These are phyloP conservation scores for Scheffersomyces stambukii DNA, from an alignment of 1,139 yeast species.

Conservation along the genomic window DNA sequence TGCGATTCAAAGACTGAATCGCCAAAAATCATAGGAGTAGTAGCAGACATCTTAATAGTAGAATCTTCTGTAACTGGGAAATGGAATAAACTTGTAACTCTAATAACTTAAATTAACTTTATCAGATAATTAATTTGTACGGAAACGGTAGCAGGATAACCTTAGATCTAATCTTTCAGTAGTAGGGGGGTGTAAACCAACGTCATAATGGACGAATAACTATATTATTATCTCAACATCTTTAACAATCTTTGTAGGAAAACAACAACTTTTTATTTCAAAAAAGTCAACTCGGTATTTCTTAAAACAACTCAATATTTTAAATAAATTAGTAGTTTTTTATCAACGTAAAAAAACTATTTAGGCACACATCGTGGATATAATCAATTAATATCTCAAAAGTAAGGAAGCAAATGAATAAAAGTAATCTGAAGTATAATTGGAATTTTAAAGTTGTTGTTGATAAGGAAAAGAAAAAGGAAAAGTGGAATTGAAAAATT, in stretches of 20 bases:
- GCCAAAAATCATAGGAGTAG: constrained; percentile 15
- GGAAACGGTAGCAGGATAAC: background rate
- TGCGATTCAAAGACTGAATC: constrained; percentile 29
- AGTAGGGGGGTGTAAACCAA: constrained; percentile 5
- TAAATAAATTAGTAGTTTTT: constrained; percentile 6
- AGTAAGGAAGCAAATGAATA: constrained; percentile 12
- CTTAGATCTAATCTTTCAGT: background rate
- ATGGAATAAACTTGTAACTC: constrained; percentile 1
- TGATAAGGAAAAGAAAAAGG: constrained; percentile 7
- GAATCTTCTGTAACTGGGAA: constrained; percentile 2
- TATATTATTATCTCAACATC: constrained; percentile 21
- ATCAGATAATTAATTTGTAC: constrained; percentile 1
- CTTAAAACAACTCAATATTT: constrained; percentile 1
- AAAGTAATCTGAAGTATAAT: constrained; percentile 9
- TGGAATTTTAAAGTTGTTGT: constrained; percentile 4
- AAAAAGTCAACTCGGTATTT: constrained; percentile 1
- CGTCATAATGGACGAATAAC: constrained; percentile 31
- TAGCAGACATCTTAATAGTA: constrained; percentile 21
- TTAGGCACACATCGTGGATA: constrained; percentile 33
- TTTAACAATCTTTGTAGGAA: constrained; percentile 8
- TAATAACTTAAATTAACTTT: constrained; percentile 3
- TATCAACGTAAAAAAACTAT: constrained; percentile 12
- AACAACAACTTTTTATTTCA: constrained; percentile 5
- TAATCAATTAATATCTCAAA: constrained; percentile 6
- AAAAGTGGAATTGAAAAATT: constrained; percentile 6